A percentile compares a stretch with the other conserved stretches of the same genome.
phyloP scores from a whole-genome alignment of 768 basidiomycete genomes.

The Phylloporus rhodoxanthus region DNA sequence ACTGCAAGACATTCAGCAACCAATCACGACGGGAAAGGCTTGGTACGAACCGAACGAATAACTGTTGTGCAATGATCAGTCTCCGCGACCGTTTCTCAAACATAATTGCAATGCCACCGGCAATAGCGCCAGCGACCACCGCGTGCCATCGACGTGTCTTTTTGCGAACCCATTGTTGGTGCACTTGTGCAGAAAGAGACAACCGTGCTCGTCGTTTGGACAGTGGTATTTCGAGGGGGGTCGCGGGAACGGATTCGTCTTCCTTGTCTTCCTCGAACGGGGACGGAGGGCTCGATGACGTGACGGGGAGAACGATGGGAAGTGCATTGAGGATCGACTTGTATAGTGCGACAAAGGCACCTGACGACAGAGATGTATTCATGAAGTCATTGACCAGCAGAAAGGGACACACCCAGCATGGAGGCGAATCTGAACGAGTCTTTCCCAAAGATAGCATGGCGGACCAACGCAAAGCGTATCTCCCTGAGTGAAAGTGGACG shows the following conservation, averaged over 20 bases:
- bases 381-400: neutral
- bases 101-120: constrained; percentile 67
- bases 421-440: constrained; percentile 82
- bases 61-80: constrained; percentile 71
- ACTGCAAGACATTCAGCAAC: constrained; percentile 34
- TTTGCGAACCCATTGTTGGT: constrained; percentile 58
- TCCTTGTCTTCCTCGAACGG: constrained; percentile 30
- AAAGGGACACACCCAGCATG: constrained; percentile 60
- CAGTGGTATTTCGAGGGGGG: constrained; percentile 14
- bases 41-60: constrained; percentile 67
- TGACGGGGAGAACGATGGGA: constrained; percentile 58
- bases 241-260: constrained; percentile 9
- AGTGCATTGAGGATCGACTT: constrained; percentile 74
- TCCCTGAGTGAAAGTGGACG: constrained; percentile 39
- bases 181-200: constrained; percentile 58
- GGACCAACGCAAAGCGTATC: constrained; percentile 59
- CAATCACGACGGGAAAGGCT: neutral
- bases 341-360: constrained; percentile 72
- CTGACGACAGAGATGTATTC: constrained; percentile 30
- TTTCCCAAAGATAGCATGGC: constrained; percentile 76
- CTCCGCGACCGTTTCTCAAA: constrained; percentile 69
- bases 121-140: constrained; percentile 68
- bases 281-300: constrained; percentile 15
- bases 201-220: constrained; percentile 43
- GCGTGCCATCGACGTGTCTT: constrained; percentile 74